A percentile compares a stretch with the other conserved stretches of the same genome.
phyloP scores from a whole-genome alignment of 73 alveolate species.

The Tetrahymena malaccensis region DNA sequence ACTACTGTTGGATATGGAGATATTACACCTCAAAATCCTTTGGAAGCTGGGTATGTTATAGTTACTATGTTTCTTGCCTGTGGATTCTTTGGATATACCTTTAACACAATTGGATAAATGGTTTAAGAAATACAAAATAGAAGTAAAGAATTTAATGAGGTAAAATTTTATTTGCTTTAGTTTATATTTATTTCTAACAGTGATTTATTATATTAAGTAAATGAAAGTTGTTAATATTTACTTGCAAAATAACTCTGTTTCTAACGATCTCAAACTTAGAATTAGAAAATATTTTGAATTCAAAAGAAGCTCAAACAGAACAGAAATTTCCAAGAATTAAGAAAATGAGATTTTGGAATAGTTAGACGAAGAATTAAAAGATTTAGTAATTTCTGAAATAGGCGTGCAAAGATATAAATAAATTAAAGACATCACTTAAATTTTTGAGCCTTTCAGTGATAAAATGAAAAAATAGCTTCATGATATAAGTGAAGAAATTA shows the following conservation, averaged over 20 bases:
- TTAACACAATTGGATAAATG: not conserved
- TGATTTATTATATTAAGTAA: not conserved
- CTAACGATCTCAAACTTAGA: not conserved
- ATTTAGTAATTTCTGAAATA: not conserved
- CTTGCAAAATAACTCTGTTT: not conserved
- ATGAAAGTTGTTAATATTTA: not conserved
- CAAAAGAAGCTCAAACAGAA: not conserved
- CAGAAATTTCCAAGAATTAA: not conserved
- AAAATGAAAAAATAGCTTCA: not conserved
- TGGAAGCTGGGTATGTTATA: not conserved
- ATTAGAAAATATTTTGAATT: not conserved
- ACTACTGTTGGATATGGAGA: not conserved
- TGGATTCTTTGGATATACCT: not conserved
- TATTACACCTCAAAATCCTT: not conserved
- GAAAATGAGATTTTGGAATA: not conserved
- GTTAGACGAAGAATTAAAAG: not conserved
- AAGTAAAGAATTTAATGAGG: not conserved
- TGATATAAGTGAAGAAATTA: not conserved
- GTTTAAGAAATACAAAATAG: not conserved
- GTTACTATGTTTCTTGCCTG: not conserved
- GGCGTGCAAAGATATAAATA: not conserved
- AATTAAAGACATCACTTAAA: not conserved
- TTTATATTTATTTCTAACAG: not conserved
- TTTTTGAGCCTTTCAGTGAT: not conserved
- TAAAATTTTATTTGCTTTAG: not conserved